Evolutionary conservation across 2,329 filamentous ascomycete genomes (phyloP), one percentile per base, ranked within the genome.

Genomic region (Aspergillus ustus): DNA sequence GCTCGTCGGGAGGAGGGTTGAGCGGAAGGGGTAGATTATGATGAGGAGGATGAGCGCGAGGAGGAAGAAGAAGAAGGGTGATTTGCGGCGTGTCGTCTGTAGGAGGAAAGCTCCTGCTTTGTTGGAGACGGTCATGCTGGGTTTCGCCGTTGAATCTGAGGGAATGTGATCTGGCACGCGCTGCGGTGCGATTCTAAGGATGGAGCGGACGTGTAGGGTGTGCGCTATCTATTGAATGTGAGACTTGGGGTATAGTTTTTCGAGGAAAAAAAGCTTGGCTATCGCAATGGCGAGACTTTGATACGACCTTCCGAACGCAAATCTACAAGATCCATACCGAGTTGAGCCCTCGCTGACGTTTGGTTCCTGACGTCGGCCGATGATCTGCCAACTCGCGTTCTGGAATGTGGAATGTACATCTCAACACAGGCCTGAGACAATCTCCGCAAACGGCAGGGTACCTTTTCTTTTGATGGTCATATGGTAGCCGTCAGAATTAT

Each of bases 1-100:
- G 25, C 25, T 25, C 2, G 28, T 53, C 13, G 59, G 54, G n/a
- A 58, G 48, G 31, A 61, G 13, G 25, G 45, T 48, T 34, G 52
- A 52, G 50, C 49, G 44, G 43, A 58, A 40, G 19, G 56, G 49
- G 44, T 61, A 61, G 25, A 58, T 52, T 8, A 53, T 19, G 15
- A 53, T 31, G 20, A 61, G 29, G 31, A 45, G 15, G 13, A 52
- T 44, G 15, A 40, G 34, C 7, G 50, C 49, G 17, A 58, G 7
- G 43, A 53, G 22, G 49, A 57, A 13, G 43, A 57, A 13, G 43
- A 57, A 45, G 43, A 61, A 20, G 13, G 22, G 43, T 15, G 46
- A 40, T 17, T 31, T 46, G 17, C 59, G 59, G 4, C 59, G 59
- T 31, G 22, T 37, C 11, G 40, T 44, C n/a, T 61, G 54, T 7